Evolutionary conservation across 768 basidiomycete species (phyloP).

Genomic region (Asterophora parasitica): DNA sequence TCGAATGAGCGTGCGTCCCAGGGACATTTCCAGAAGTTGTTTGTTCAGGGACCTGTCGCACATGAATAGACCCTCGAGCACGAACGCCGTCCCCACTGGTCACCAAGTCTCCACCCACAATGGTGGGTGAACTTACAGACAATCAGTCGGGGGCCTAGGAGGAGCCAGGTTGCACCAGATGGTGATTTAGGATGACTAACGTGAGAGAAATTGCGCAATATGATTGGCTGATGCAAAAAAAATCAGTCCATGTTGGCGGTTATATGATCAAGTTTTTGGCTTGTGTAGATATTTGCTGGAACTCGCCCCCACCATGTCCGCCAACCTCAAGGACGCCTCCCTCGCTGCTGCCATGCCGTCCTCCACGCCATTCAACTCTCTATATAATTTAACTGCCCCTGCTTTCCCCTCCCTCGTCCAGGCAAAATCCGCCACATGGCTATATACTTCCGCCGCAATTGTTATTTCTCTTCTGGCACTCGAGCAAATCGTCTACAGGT

Average conservation of each 20-base stretch:
- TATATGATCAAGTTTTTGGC: conserved; percentile 6
- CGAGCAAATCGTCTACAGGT: conserved; percentile 85
- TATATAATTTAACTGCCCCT: conserved; percentile 44
- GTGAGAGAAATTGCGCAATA: conserved; percentile 8
- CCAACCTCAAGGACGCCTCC: conserved; percentile 32
- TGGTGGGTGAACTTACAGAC: too few species aligned
- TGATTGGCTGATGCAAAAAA: conserved; percentile 38
- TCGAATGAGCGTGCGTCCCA: too few species aligned
- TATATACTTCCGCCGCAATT: conserved; percentile 67
- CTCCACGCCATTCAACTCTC: conserved; percentile 33
- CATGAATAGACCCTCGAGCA: too few species aligned
- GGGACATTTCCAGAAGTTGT: too few species aligned
- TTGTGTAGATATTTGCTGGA: conserved; percentile 1
- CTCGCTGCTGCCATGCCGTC: conserved; percentile 38
- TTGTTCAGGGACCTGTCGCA: too few species aligned
- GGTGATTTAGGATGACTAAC: conserved; percentile 14
- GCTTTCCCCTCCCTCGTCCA: conserved; percentile 37
- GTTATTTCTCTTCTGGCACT: conserved; percentile 72
- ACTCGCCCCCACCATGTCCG: conserved; percentile 31
- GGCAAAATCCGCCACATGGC: conserved; percentile 41
- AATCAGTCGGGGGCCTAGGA: too few species aligned
- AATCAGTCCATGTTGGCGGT: conserved; percentile 29
- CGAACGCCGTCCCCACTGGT: too few species aligned
- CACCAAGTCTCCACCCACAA: too few species aligned
- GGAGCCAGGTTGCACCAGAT: too few species aligned